These are phyloP conservation scores for Globisporangium nodosum DNA, from an alignment of 352 stramenopile genomes.

Conservation along the genomic window DNA sequence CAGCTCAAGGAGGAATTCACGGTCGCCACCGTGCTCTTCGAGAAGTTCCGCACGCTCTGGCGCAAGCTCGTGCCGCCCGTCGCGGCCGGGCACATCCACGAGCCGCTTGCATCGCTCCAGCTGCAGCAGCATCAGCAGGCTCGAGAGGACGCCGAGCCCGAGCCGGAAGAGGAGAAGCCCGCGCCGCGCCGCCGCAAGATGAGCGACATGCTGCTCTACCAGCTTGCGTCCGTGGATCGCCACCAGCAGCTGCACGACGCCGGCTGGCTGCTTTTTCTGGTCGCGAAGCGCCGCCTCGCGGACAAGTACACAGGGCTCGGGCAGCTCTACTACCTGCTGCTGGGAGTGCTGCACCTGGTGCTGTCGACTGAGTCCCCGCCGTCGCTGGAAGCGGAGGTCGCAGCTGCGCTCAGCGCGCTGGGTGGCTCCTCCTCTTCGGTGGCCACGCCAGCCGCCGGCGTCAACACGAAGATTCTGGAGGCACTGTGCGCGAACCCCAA, in stretches of 20 bases:
- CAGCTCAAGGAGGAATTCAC: conserved; percentile 81
- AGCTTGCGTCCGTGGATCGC: conserved; percentile 9
- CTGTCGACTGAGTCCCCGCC: conserved; percentile 27
- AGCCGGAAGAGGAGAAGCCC: conserved; percentile 17
- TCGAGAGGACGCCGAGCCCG: conserved; percentile 9
- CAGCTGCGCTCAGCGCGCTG: conserved; percentile 68
- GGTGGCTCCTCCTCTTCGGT: conserved; percentile 13
- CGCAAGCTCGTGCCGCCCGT: conserved; percentile 21
- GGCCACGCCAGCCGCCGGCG: conserved; percentile 8
- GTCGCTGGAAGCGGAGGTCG: conserved; percentile 75
- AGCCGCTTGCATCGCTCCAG: neutral
- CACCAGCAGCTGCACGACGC: conserved; percentile 46
- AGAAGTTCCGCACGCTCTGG: conserved; percentile 74
- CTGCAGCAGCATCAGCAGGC: neutral
- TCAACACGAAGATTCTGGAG: conserved; percentile 31
- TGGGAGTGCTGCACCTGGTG: conserved; percentile 70
- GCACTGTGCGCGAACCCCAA: conserved; percentile 40
- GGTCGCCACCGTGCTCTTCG: conserved; percentile 61
- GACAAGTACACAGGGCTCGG: conserved; percentile 52
- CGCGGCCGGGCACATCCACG: conserved; percentile 5
- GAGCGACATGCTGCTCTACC: conserved; percentile 7
- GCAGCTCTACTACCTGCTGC: conserved; percentile 69
- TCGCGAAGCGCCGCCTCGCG: conserved; percentile 39
- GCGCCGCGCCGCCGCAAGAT: conserved; percentile 15
- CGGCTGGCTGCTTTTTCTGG: conserved; percentile 74